Evolutionary conservation across 1,284 basidiomycete species (phyloP), one percentile per base, ranked within the genome.

Genomic region (Pseudozyma pruni): DNA sequence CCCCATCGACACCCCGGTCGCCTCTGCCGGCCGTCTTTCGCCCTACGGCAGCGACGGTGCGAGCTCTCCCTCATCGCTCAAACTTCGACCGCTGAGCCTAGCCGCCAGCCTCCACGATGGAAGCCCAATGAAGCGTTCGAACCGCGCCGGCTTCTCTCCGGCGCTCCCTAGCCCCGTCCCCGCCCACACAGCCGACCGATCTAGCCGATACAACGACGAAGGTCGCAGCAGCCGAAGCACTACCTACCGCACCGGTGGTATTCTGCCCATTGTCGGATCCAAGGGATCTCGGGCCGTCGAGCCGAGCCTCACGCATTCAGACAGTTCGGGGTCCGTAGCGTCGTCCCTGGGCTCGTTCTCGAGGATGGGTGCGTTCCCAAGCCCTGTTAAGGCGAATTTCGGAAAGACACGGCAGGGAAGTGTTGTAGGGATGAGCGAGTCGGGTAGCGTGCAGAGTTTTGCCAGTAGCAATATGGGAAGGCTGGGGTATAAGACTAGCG

Each of bases 181-280:
- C 2, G 61, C 54, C 8, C 53, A 64, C 45, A 41, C 60, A 2
- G 43, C 45, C 45, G 67, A 63, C 16, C 60, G 60, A 11, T 59
- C 54, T 4, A 19, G 52, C 6, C 68, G 68, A 16, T 58, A 54
- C 53, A 71, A 64, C 47, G 57, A 64, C 27, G 68, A 71, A 32
- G 57, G 68, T 4, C 61, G 61, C 34, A 58, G 46, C 39, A 59
- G 56, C 20, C 51, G 70, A 20, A 47, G 50, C 53, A 53, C 34
- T 8, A 55, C 69, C 2, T 66, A 66, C 37, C 62, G 62, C 13
- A 51, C 62, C n/a, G 70, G 70, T 10, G 70, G 70, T 13, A 63
- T 72, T 10, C 27, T 72, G 47, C 70, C 70, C 2, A 68, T 63
- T 0, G 25, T 72, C 42, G 67, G 59, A 59, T 68, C 70, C 3